phyloP scores from a whole-genome alignment of 164 flowering plant genomes.

The Vitis rupestris region DNA sequence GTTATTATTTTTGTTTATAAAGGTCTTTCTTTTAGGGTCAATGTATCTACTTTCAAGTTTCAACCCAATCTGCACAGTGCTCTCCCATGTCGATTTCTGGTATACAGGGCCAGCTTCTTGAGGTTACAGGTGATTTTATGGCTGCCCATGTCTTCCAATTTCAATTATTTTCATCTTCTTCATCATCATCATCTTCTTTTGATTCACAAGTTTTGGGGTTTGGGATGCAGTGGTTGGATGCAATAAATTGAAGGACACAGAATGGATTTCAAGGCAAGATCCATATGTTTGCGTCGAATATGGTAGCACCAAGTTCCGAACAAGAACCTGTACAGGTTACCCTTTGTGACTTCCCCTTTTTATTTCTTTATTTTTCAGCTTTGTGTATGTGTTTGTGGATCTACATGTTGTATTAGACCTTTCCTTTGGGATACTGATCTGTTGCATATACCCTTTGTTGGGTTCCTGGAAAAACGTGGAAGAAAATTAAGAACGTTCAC shows the following conservation, averaged over 20 bases:
- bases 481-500: no score
- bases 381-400: background rate
- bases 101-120: constrained; percentile 70
- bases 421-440: no score
- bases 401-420: no score
- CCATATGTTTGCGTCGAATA: constrained; percentile 90
- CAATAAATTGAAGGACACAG: constrained; percentile 77
- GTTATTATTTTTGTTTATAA: no score
- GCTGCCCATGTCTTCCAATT: background rate
- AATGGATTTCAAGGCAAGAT: constrained; percentile 94
- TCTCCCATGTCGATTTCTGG: constrained; percentile 46
- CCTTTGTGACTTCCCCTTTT: background rate
- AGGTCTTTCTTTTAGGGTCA: no score
- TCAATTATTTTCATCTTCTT: background rate
- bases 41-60: background rate
- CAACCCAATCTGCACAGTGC: background rate
- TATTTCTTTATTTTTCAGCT: background rate
- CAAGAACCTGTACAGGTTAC: constrained; percentile 83
- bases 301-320: constrained; percentile 64
- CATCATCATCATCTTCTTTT: background rate
- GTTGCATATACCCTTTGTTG: no score
- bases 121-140: constrained; percentile 50
- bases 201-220: background rate
- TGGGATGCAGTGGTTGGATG: constrained; percentile 67
- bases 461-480: no score